Evolutionary conservation across 148 eudicot species (phyloP), one percentile per base, ranked within the genome.

Genomic region (Beta vulgaris): DNA sequence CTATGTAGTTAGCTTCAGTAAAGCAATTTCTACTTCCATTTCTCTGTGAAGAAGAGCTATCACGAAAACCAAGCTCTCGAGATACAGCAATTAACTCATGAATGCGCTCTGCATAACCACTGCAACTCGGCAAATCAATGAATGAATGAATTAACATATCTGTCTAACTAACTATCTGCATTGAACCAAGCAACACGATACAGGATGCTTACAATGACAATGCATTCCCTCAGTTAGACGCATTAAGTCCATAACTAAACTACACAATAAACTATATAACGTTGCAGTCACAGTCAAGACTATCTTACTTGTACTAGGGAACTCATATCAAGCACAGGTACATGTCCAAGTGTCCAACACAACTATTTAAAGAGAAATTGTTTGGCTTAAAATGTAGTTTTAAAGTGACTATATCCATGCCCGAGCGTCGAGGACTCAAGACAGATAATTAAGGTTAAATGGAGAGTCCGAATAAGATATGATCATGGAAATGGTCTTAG

Each of bases 81-180:
- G 98, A 90, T 75, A 92, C 81, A 37, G 81, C 80, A 89, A 95
- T 82, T 78, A 95, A 85, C 79, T 96, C 99, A 77, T 96, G 99
- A 53, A 96, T 96, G 44, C 99, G 94, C 79, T 91, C 99, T 10
- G 99, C 99, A 81, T 92, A 96, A 63, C 99, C 99, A 85, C 99
- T 96, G 91, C 86, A 85, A 75, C 72, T 72, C 57, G 59, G 44
- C 59, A 64, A 77, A 60, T 53, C 26, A 66, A 60, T 46, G 42
- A 68, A 71, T 70, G 5, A 51, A 39, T 2, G 31, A 57, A 57
- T 49, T 3, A 10, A 49, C 9, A 49, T 49, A n/a, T n/a, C n/a
- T n/a, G n/a, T n/a, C n/a, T n/a, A n/a, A n/a, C n/a, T n/a, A n/a
- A n/a, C n/a, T n/a, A n/a, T 43, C 8, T 35, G 28, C 68, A 63